Evolutionary conservation across 176 grass and related monocot genomes (phyloP), one percentile per base, ranked within the genome.

Genomic region (Cenchrus purpureus): DNA sequence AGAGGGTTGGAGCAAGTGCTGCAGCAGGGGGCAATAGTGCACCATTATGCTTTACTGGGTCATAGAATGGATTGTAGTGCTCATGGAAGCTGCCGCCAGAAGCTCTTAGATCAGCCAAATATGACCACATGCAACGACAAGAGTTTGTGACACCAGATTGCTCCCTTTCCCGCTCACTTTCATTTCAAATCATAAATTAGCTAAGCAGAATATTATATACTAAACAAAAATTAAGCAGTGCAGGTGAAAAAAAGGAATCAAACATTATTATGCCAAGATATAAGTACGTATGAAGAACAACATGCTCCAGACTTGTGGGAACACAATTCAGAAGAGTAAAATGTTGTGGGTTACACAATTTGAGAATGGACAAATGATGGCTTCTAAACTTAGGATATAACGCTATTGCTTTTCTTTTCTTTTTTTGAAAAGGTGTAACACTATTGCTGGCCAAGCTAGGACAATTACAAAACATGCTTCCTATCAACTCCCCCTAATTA

Each of bases 131-230:
- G 86, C 97, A 98, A 65, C 86, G 88, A 40, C 91, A 94, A 57
- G 79, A 76, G 73, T 73, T 91, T 20, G 83, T 66, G 48, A 71
- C 83, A 83, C 83, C 86, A 65, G 90, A 88, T 78, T 98, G 97
- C 84, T 98, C 89, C 70, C 97, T 95, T 91, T 98, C 97, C 70
- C 89, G 91, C 74, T 98, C 97, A 74, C 97, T 98, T 89, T 71
- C 60, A 97, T 78, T 88, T 79, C 65, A 84, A 84, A 79, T 77
- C 9, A 87, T 31, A 87, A 84, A 61, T 91, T 46, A 89, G 85
- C 13, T 55, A 79, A 65, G 17, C 43, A 85, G 64, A 68, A 85
- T 66, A 85, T 78, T 76, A 71, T 55, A 37, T 29, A 50, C 58
- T 22, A 49, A 76, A 70, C 6, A 68, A 68, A 80, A 69, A 84